Conservation (phyloP, 306 rosid species). For the Dryas drummondii region DNA sequence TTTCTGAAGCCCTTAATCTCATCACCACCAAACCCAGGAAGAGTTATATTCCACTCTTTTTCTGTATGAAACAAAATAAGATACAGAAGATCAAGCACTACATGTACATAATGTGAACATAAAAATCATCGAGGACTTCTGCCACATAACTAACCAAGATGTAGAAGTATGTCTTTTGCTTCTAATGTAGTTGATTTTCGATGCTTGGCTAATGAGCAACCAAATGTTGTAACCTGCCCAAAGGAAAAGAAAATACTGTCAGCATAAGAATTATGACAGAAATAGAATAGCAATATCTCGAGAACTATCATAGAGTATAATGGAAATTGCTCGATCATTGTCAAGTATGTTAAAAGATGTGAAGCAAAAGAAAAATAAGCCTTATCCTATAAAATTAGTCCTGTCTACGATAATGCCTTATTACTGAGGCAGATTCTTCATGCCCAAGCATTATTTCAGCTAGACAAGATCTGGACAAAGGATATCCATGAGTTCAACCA, state of each 20-base stretch:
- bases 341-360: not conserved
- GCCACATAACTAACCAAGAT: constrained; percentile 68
- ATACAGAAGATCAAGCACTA: constrained; percentile 19
- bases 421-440: not conserved
- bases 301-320: not conserved
- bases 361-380: not conserved
- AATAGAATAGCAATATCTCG: not conserved
- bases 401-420: not conserved
- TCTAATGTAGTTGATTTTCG: constrained; percentile 81
- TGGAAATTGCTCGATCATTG: not conserved
- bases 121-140: constrained; percentile 5
- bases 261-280: not conserved
- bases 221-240: constrained; percentile 78
- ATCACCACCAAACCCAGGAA: constrained; percentile 93
- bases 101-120: constrained; percentile 5
- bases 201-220: constrained; percentile 94
- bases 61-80: constrained; percentile 44
- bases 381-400: not conserved
- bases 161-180: constrained; percentile 88
- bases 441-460: not conserved
- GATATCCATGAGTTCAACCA: not conserved
- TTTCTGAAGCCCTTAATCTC: constrained; percentile 83
- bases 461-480: not conserved
- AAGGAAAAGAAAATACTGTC: not conserved
- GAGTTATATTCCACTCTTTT: constrained; percentile 83